Evolutionary conservation across 768 basidiomycete genomes (phyloP).

Genomic region (Tulasnella sp.): DNA sequence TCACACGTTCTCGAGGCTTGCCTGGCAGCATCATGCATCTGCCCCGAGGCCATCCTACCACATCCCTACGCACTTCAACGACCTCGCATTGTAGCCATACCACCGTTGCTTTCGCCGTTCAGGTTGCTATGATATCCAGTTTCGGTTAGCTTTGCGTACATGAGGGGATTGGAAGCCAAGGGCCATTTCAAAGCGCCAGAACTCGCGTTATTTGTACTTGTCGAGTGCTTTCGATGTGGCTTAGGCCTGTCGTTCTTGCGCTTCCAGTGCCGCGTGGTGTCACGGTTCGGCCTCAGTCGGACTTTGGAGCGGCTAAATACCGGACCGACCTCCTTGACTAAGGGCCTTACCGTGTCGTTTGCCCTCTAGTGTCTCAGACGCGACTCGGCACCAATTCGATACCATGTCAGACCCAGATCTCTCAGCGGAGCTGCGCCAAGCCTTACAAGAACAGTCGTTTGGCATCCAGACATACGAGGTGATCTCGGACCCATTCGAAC

Average conservation of each 20-base stretch:
- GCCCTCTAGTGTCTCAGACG: background rate
- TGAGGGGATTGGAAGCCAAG: background rate
- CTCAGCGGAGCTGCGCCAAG: constrained; percentile 18
- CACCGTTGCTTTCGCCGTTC: background rate
- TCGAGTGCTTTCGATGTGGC: background rate
- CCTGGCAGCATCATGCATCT: constrained; percentile 8
- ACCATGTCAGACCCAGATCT: constrained; percentile 21
- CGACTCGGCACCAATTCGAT: background rate
- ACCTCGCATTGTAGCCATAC: background rate
- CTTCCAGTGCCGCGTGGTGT: background rate
- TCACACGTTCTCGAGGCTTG: background rate
- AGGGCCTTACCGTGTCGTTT: background rate
- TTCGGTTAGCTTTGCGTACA: background rate
- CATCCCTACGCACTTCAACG: constrained; percentile 9
- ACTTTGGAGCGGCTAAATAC: constrained; percentile 10
- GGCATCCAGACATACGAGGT: constrained; percentile 19
- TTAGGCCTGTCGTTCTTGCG: background rate
- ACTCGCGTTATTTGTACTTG: background rate
- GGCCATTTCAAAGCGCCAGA: background rate
- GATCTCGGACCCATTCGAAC: background rate
- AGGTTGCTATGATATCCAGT: background rate
- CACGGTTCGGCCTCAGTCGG: background rate
- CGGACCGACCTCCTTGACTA: background rate
- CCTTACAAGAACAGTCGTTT: constrained; percentile 18
- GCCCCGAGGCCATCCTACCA: background rate